A percentile compares a stretch with the other conserved stretches of the same genome.
These are phyloP conservation scores for Talaromyces islandicus DNA, from an alignment of 2,329 filamentous ascomycete species.

Conservation along the genomic window DNA sequence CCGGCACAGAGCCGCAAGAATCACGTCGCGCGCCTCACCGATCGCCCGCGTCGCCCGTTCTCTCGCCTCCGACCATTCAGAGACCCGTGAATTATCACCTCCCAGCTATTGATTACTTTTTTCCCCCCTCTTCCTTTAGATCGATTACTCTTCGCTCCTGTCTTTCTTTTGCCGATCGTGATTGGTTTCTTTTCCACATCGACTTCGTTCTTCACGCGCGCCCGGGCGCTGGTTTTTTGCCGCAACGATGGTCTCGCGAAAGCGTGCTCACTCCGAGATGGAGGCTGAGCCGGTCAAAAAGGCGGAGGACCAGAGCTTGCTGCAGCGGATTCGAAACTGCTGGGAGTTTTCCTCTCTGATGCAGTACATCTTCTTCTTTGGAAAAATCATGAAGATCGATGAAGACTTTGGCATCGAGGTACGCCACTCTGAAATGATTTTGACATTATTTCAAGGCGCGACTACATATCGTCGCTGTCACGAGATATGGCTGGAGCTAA, in stretches of 20 bases:
- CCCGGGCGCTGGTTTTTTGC: constrained; percentile 14
- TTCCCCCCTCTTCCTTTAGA: background rate
- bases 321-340: constrained; percentile 73
- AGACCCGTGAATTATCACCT: background rate
- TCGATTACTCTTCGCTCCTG: constrained; percentile 7
- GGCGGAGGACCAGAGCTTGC: constrained; percentile 38
- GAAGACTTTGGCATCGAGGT: constrained; percentile 88
- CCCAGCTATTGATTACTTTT: background rate
- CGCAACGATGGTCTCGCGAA: constrained; percentile 48
- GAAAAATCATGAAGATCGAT: constrained; percentile 81
- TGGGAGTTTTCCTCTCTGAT: constrained; percentile 94
- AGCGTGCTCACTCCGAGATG: constrained; percentile 51
- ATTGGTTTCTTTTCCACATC: constrained; percentile 2
- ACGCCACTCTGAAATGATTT: constrained; percentile 19
- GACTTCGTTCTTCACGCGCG: constrained; percentile 5
- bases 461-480: background rate
- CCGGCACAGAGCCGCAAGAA: background rate
- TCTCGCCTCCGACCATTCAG: background rate
- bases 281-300: constrained; percentile 29
- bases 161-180: constrained; percentile 8
- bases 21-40: background rate
- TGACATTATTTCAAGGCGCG: background rate
- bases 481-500: background rate
- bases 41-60: background rate
- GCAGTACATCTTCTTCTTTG: constrained; percentile 91